phyloP scores from a whole-genome alignment of 176 grass and related monocot genomes.

The Oryza glaberrima region DNA sequence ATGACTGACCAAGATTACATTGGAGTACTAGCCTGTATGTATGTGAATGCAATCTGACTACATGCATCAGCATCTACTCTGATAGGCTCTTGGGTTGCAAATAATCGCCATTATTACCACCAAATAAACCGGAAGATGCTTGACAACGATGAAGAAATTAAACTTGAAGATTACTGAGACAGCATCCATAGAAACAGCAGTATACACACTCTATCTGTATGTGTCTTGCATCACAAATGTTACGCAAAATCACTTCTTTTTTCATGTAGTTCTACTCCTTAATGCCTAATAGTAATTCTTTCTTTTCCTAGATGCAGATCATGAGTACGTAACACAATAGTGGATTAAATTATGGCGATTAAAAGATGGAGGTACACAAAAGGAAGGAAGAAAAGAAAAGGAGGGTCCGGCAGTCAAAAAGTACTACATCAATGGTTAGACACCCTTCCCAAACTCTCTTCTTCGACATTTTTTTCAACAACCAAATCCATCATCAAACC shows the following conservation, averaged over 20 bases:
- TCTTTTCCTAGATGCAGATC: neutral
- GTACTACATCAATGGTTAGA: constrained; percentile 13
- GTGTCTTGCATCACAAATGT: neutral
- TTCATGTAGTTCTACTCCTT: neutral
- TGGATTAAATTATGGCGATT: neutral
- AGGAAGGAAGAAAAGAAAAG: neutral
- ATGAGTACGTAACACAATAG: neutral
- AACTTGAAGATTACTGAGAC: too few relatives aligned
- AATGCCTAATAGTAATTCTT: neutral
- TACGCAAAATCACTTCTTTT: neutral
- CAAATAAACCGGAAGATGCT: constrained; percentile 21
- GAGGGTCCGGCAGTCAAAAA: constrained; percentile 12
- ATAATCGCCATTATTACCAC: neutral
- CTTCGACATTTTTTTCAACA: constrained; percentile 28
- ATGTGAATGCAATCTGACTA: too few relatives aligned
- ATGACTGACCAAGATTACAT: neutral
- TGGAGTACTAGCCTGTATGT: too few relatives aligned
- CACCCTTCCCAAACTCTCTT: neutral
- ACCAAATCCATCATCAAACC: constrained; percentile 7
- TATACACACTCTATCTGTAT: too few relatives aligned
- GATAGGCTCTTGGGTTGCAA: neutral
- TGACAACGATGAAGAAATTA: neutral
- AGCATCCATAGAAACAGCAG: too few relatives aligned
- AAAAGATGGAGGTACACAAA: constrained; percentile 1
- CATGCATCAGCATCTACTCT: neutral